Conservation (phyloP, 2,329 filamentous ascomycete species). For the Alternaria dauci region DNA sequence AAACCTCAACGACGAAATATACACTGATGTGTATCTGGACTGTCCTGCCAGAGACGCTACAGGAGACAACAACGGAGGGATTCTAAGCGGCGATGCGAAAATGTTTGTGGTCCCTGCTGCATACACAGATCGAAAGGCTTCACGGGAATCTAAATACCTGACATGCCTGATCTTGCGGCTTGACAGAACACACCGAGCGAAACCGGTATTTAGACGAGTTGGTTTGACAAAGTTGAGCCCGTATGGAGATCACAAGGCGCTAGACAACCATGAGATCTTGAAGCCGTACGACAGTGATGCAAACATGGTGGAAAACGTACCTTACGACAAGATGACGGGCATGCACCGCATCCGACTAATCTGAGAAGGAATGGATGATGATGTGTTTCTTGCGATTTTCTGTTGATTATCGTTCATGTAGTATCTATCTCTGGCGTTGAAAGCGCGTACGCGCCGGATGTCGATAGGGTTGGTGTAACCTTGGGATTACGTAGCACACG, state of each 20-base stretch:
- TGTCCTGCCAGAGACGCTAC: neutral
- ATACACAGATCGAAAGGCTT: slow-evolving; percentile 3
- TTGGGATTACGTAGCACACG: neutral
- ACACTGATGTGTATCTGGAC: neutral
- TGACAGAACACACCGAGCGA: neutral
- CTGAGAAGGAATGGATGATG: neutral
- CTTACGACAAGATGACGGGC: neutral
- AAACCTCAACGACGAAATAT: neutral
- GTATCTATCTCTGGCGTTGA: slow-evolving; percentile 16
- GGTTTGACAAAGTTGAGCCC: slow-evolving; percentile 21
- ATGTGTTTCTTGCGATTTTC: neutral
- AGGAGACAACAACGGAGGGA: neutral
- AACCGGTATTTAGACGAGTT: slow-evolving; percentile 14
- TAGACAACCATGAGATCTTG: slow-evolving; percentile 8
- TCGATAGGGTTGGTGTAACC: slow-evolving; percentile 22
- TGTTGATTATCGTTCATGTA: neutral
- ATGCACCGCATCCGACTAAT: neutral
- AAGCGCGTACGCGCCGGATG: slow-evolving; percentile 22
- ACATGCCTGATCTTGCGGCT: slow-evolving; percentile 18
- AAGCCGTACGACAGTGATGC: slow-evolving; percentile 5
- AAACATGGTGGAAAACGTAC: neutral
- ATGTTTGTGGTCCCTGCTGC: slow-evolving; percentile 21
- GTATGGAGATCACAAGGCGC: slow-evolving; percentile 12
- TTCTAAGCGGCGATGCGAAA: neutral
- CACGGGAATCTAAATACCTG: slow-evolving; percentile 5